Evolutionary conservation across 2,329 filamentous ascomycete genomes (phyloP), one percentile per base, ranked within the genome.

Genomic region (Lachnellula cervina): DNA sequence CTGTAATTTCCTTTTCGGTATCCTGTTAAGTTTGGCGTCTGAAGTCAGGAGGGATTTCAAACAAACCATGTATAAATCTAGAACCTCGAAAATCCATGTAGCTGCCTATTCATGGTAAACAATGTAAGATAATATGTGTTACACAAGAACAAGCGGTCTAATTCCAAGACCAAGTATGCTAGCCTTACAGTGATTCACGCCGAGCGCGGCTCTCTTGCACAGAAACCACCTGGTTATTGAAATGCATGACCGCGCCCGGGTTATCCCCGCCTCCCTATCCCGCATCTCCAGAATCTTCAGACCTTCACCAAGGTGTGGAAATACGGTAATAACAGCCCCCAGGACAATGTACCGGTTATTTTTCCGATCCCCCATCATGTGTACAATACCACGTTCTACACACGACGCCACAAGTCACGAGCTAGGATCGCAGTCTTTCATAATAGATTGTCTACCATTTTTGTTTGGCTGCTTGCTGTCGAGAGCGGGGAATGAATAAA

Each of bases 81-180:
- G 44, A 56, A 37, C 19, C 32, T 19, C 17, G 38, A 11, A 16
- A 19, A 17, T 17, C 19, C 28, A 38, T 28, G 40, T 3, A 25
- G 32, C 21, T 52, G 42, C 48, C 23, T 52, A 19, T 43, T 38
- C 17, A 9, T 23, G 43, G 43, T 16, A 32, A 6, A n/a, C 19
- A 52, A 56, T 52, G 49, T 49, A 52, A 43, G 49, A 56, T 55
- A 38, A 42, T 54, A 28, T 46, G 43, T 47, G 38, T 34, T 25
- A 48, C 43, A 28, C 23, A 8, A 38, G 35, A 38, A 40, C 37
- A 19, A 35, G 46, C 45, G 37, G 37, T 50, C 48, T 42, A 9
- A 37, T 19, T 11, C 38, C 16, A 42, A n/a, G 6, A 42, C 17
- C 16, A 17, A 42, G 16, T 17, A 16, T 42, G 16, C 9, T 16